Base-by-base conservation (phyloP, 108 stramenopile genomes). In the Aureococcus anophagefferens region DNA sequence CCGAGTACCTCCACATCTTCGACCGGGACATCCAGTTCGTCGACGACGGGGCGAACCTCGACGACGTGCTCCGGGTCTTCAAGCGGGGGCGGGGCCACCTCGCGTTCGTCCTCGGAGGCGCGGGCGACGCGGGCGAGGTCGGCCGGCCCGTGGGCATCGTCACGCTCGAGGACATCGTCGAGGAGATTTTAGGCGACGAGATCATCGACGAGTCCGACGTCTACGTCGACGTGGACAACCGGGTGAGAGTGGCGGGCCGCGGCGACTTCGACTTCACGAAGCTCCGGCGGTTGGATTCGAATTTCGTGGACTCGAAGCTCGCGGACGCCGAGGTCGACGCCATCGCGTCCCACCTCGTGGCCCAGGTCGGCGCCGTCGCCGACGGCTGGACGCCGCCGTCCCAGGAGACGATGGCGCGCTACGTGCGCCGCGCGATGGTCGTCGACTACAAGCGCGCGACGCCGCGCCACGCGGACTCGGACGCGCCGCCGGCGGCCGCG, bases 131-230 rank as follows among this genome's bases (percentile, higher is more conserved):
- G n/a, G n/a, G n/a, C n/a, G n/a, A n/a, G n/a, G n/a, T 79, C 77
- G 83, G 96, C 18, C 92, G n/a, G n/a, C n/a, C n/a, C n/a, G n/a
- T 89, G 36, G 98, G 98, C 30, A 92, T 98, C 69, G 94, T 99
- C 64, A 98, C 97, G 0, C 73, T 99, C 37, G 99, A 99, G 81
- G 97, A 95, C 81, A 92, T 92, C 33, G 87, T 94, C 46, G 93
- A 94, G 72, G 88, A 92, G 46, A 93, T 94, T 66, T 72, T 99
- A 63, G 96, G 96, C 30, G 94, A 94, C 68, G 93, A 94, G 68
- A 97, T 99, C 72, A 92, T 96, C 17, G 99, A 99, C 71, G 99
- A 99, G 77, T 94, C 92, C 15, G 98, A 99, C 78, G 89, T 79
- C 33, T 84, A 84, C 72, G 86, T 85, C 9, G 90, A 91, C 70